phyloP scores from a whole-genome alignment of 164 flowering plant genomes.

The Stephania yunnanensis region DNA sequence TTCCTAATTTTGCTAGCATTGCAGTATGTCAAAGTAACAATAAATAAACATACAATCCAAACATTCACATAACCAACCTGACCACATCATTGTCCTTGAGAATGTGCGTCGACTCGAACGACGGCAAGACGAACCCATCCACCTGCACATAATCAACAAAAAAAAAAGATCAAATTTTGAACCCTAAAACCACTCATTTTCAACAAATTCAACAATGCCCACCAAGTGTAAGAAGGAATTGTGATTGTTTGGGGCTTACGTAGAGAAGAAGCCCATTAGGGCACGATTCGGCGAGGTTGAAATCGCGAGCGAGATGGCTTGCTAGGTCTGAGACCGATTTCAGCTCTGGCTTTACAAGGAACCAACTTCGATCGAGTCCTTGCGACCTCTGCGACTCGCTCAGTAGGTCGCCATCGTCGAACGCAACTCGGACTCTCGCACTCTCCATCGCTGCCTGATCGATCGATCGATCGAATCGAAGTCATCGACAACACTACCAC shows the following conservation, averaged over 20 bases:
- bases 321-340: conserved; percentile 49
- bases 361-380: conserved; percentile 66
- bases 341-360: conserved; percentile 46
- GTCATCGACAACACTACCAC: too few relatives aligned
- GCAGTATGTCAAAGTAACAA: too few relatives aligned
- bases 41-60: too few relatives aligned
- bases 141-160: conserved; percentile 41
- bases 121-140: conserved; percentile 85
- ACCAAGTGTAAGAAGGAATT: background rate
- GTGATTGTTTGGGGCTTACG: conserved; percentile 29
- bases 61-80: conserved; percentile 41
- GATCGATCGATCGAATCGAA: background rate
- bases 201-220: background rate
- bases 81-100: conserved; percentile 72
- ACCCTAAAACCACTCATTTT: background rate
- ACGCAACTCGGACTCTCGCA: conserved; percentile 45
- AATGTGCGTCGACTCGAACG: conserved; percentile 65
- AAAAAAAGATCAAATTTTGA: background rate
- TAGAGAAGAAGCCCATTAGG: conserved; percentile 65
- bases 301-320: conserved; percentile 33
- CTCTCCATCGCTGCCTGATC: conserved; percentile 12
- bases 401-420: conserved; percentile 39
- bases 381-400: conserved; percentile 42
- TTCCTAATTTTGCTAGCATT: too few relatives aligned
- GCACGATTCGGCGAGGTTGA: conserved; percentile 45